These are phyloP conservation scores for Rhododendron williamsianum DNA, from an alignment of 148 eudicot genomes.

Conservation along the genomic window DNA sequence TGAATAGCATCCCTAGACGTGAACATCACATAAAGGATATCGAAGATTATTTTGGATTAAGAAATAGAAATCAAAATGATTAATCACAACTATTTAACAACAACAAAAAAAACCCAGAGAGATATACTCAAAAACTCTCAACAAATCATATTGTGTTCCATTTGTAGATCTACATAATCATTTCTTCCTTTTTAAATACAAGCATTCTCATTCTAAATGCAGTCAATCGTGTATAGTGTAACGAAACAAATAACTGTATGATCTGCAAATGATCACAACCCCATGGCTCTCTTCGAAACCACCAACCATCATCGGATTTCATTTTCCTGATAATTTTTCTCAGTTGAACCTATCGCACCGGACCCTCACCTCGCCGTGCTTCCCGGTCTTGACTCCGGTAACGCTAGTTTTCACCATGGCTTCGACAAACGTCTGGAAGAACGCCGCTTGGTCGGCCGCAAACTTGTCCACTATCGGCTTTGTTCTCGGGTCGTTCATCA, in stretches of 20 bases:
- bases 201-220: too few relatives aligned
- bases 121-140: background rate
- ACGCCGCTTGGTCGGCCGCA: slow-evolving; percentile 9
- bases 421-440: slow-evolving; percentile 11
- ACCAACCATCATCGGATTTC: background rate
- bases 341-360: slow-evolving; percentile 21
- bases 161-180: background rate
- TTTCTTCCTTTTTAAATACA: background rate
- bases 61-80: background rate
- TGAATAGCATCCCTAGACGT: background rate
- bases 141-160: background rate
- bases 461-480: slow-evolving; percentile 15
- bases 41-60: background rate
- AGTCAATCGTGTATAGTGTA: background rate
- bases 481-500: slow-evolving; percentile 18
- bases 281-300: background rate
- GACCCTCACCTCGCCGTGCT: slow-evolving; percentile 16
- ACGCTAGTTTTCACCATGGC: slow-evolving; percentile 24
- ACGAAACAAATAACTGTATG: background rate
- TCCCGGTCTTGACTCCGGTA: slow-evolving; percentile 18
- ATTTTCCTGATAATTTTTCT: background rate
- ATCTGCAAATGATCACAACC: too few relatives aligned
- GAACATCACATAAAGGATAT: background rate
- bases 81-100: background rate
- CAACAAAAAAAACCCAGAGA: background rate